Evolutionary conservation across 371 early-diverging fungal genomes (phyloP).

Genomic region (Mitosporidium daphniae): DNA sequence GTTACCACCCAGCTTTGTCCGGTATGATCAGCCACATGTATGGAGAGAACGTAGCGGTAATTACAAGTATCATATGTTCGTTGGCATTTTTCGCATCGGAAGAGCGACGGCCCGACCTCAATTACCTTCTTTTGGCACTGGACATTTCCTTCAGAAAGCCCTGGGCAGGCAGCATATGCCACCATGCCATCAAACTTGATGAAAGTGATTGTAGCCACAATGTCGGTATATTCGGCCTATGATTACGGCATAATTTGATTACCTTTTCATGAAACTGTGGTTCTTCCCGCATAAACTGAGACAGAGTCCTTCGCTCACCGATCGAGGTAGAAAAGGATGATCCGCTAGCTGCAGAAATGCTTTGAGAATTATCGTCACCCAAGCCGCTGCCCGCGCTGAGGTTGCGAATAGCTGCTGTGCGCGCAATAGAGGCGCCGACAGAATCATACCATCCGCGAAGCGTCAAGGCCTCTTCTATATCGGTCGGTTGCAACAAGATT

Average conservation of each 20-base stretch:
- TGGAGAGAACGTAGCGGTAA: constrained; percentile 15
- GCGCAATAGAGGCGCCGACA: constrained; percentile 4
- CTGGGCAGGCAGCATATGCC: constrained; percentile 56
- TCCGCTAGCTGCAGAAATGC: too few species aligned
- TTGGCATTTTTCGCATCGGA: constrained; percentile 72
- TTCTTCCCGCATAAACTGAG: constrained; percentile 18
- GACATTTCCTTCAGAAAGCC: too few species aligned
- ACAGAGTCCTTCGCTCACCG: constrained; percentile 15
- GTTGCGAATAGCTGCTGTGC: constrained; percentile 5
- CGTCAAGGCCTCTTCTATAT: constrained; percentile 29
- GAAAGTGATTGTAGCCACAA: constrained; percentile 19
- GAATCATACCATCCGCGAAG: constrained; percentile 49
- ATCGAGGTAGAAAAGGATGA: too few species aligned
- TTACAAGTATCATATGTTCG: constrained; percentile 17
- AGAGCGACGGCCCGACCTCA: constrained; percentile 13
- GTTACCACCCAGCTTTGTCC: constrained; percentile 34
- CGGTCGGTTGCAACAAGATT: constrained; percentile 30
- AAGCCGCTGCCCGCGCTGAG: constrained; percentile 5
- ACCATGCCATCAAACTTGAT: constrained; percentile 17
- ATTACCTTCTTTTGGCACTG: constrained; percentile 66
- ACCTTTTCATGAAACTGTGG: constrained; percentile 20
- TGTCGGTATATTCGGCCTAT: constrained; percentile 22
- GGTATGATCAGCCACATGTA: constrained; percentile 30
- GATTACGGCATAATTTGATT: not conserved
- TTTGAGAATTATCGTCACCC: constrained; percentile 4